phyloP scores from a whole-genome alignment of 805 yeast genomes.

The Suhomyces canberraensis region DNA sequence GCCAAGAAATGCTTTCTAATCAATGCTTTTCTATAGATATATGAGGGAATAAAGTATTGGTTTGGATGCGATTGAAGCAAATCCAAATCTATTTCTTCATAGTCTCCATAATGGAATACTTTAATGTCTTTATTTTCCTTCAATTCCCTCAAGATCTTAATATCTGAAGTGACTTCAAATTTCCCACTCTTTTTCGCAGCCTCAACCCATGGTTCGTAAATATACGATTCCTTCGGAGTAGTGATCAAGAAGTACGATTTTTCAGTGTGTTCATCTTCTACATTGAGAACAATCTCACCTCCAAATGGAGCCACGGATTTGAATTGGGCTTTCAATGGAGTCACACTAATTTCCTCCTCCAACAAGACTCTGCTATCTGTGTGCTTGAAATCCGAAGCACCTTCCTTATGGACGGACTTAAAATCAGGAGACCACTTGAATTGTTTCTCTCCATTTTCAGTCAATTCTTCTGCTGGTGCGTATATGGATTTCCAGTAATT shows the following conservation, averaged over 20 bases:
- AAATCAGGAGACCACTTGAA: conserved; percentile 88
- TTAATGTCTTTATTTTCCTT: conserved; percentile 19
- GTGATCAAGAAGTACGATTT: conserved; percentile 29
- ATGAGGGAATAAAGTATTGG: conserved; percentile 69
- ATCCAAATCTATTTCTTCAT: conserved; percentile 84
- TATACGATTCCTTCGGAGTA: conserved; percentile 37
- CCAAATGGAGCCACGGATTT: conserved; percentile 45
- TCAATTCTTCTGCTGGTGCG: conserved; percentile 19
- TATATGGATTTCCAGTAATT: conserved; percentile 79
- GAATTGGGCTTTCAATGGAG: conserved; percentile 65
- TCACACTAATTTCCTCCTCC: conserved; percentile 56
- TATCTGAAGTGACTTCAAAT: conserved; percentile 21
- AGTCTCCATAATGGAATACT: conserved; percentile 80
- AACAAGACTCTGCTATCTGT: conserved; percentile 71
- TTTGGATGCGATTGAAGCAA: conserved; percentile 39
- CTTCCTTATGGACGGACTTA: conserved; percentile 56
- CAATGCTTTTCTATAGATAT: conserved; percentile 83
- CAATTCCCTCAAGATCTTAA: conserved; percentile 14
- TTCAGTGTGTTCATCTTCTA: conserved; percentile 7
- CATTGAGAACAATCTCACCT: conserved; percentile 56
- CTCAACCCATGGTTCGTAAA: conserved; percentile 38
- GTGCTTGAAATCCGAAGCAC: conserved; percentile 37
- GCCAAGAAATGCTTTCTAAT: conserved; percentile 88
- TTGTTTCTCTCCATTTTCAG: conserved; percentile 34
- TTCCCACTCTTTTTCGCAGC: conserved; percentile 28